These are phyloP conservation scores for Penicillium sp. DNA, from an alignment of 2,329 filamentous ascomycete species.

Conservation along the genomic window DNA sequence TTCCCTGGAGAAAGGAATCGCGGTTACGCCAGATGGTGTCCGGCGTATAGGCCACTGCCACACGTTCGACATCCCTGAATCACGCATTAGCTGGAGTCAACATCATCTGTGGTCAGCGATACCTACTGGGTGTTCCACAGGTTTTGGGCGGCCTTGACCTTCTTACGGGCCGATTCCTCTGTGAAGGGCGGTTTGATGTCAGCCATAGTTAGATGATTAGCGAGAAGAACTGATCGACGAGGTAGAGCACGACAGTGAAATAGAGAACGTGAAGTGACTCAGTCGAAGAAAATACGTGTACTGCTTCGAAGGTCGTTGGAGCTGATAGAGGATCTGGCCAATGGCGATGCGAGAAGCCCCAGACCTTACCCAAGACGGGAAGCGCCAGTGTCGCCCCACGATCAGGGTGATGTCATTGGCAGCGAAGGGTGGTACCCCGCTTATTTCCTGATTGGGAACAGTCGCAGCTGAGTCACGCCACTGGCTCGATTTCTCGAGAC, in stretches of 20 bases:
- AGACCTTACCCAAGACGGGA: background rate
- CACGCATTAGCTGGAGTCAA: constrained; percentile 15
- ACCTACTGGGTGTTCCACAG: constrained; percentile 74
- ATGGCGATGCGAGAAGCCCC: background rate
- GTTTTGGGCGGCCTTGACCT: constrained; percentile 81
- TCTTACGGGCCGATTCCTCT: constrained; percentile 64
- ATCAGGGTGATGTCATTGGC: background rate
- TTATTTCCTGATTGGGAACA: too few species aligned
- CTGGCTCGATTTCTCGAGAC: too few species aligned
- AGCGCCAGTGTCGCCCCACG: background rate
- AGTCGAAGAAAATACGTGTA: too few species aligned
- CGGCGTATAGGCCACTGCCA: constrained; percentile 70
- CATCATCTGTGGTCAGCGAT: background rate
- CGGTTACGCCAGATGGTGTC: constrained; percentile 81
- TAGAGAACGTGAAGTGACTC: too few species aligned
- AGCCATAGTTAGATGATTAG: constrained; percentile 31
- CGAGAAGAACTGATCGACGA: background rate
- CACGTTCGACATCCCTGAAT: constrained; percentile 58
- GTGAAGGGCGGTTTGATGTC: constrained; percentile 66
- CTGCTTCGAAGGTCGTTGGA: too few species aligned
- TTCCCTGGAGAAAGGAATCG: constrained; percentile 64
- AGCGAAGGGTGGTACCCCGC: too few species aligned
- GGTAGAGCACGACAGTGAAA: background rate
- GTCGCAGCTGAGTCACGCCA: too few species aligned
- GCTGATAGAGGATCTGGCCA: too few species aligned